Evolutionary conservation across 225 moss, liverwort and hornwort species (phyloP).

Genomic region (Polytrichum commune): DNA sequence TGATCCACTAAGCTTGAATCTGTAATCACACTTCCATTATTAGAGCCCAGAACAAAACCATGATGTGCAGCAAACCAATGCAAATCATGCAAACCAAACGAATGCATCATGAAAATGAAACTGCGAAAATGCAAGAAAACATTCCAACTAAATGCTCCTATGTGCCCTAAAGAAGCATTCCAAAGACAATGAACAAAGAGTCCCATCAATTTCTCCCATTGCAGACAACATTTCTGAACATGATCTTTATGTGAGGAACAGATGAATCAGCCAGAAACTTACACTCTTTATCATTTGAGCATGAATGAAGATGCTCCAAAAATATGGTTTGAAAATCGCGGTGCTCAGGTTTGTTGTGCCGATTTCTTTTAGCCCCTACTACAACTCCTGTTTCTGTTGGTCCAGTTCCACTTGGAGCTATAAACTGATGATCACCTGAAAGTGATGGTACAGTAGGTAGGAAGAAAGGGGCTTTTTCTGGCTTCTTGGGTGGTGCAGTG

Average conservation of each 20-base stretch:
- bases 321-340: conserved; percentile 65
- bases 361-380: conserved; percentile 26
- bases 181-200: too few species aligned
- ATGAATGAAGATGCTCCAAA: conserved; percentile 48
- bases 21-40: conserved; percentile 2
- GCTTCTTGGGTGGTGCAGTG: conserved; percentile 85
- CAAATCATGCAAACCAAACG: too few species aligned
- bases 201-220: too few species aligned
- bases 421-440: conserved; percentile 60
- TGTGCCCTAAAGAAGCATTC: too few species aligned
- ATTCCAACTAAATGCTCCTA: too few species aligned
- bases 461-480: conserved; percentile 90
- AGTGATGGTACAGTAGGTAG: conserved; percentile 78
- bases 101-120: too few species aligned
- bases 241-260: neutral
- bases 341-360: conserved; percentile 38
- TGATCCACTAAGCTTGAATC: conserved; percentile 59
- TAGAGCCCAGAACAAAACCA: neutral
- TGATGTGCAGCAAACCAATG: too few species aligned
- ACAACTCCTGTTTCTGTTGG: conserved; percentile 12
- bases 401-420: conserved; percentile 32
- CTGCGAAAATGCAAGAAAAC: too few species aligned
- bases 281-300: conserved; percentile 63
- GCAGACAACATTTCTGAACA: too few species aligned
- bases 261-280: conserved; percentile 6